These are phyloP conservation scores for Wickerhamomyces pijperi DNA, from an alignment of 805 yeast genomes.

Conservation along the genomic window DNA sequence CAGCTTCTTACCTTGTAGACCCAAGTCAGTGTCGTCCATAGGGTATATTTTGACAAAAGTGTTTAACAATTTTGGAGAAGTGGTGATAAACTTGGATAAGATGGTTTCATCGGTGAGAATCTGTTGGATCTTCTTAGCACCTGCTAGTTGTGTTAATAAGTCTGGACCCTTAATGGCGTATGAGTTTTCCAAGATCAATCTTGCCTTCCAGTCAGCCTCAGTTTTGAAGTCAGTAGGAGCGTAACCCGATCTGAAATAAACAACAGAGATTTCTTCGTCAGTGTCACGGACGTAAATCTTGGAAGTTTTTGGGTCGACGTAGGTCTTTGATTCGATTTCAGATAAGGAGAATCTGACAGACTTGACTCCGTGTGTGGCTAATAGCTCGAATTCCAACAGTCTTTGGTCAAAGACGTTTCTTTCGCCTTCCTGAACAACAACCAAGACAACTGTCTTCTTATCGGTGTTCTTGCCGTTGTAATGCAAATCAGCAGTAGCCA, in stretches of 20 bases:
- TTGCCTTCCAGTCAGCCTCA: slow-evolving; percentile 65
- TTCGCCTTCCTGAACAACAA: slow-evolving; percentile 78
- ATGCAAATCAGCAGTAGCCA: slow-evolving; percentile 51
- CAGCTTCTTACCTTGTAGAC: slow-evolving; percentile 47
- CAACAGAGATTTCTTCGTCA: slow-evolving; percentile 71
- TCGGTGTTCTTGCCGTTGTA: slow-evolving; percentile 29
- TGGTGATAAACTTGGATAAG: slow-evolving; percentile 36
- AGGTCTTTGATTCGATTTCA: slow-evolving; percentile 36
- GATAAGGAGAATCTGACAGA: slow-evolving; percentile 60
- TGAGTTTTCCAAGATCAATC: slow-evolving; percentile 62
- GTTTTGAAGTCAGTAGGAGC: slow-evolving; percentile 68
- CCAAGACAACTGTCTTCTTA: slow-evolving; percentile 46
- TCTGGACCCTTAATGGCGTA: slow-evolving; percentile 88
- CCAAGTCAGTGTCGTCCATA: slow-evolving; percentile 58
- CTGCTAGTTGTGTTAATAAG: slow-evolving; percentile 78
- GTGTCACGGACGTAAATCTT: slow-evolving; percentile 43
- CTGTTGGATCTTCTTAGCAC: slow-evolving; percentile 92
- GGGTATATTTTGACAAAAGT: slow-evolving; percentile 89
- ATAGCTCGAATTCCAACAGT: slow-evolving; percentile 60
- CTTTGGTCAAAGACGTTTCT: slow-evolving; percentile 90
- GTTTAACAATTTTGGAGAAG: slow-evolving; percentile 15
- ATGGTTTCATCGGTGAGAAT: slow-evolving; percentile 49
- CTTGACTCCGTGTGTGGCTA: slow-evolving; percentile 42
- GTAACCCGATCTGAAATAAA: slow-evolving; percentile 85
- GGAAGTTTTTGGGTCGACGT: slow-evolving; percentile 25